These are phyloP conservation scores for Nemania sp. DNA, from an alignment of 2,329 filamentous ascomycete genomes.

Conservation along the genomic window DNA sequence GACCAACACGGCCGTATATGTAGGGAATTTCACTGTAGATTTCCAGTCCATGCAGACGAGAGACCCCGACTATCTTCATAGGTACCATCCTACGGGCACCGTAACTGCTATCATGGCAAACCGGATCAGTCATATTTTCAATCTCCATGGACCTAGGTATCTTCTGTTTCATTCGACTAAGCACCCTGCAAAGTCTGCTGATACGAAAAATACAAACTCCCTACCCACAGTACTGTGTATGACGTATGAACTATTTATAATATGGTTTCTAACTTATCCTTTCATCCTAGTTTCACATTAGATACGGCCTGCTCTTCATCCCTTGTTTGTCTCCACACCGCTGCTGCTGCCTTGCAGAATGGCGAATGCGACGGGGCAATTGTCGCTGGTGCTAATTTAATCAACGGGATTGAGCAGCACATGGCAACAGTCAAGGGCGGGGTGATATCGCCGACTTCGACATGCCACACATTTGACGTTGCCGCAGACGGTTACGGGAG, in stretches of 20 bases:
- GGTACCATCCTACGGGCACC: slow-evolving; percentile 47
- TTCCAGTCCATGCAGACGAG: slow-evolving; percentile 31
- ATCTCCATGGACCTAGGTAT: slow-evolving; percentile 50
- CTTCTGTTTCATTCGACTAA: too few species aligned
- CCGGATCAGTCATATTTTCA: background rate
- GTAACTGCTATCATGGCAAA: slow-evolving; percentile 20
- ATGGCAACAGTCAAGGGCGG: slow-evolving; percentile 40
- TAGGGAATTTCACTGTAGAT: slow-evolving; percentile 47
- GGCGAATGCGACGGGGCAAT: slow-evolving; percentile 44
- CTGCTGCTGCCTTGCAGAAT: slow-evolving; percentile 31
- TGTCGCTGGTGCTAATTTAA: slow-evolving; percentile 44
- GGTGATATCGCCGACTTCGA: slow-evolving; percentile 54
- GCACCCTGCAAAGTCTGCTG: slow-evolving; percentile 49
- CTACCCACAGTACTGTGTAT: background rate
- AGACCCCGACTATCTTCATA: slow-evolving; percentile 42
- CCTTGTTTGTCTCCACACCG: slow-evolving; percentile 43
- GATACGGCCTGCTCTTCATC: slow-evolving; percentile 53
- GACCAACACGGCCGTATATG: slow-evolving; percentile 39
- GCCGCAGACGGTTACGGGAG: slow-evolving; percentile 64
- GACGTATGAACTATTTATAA: background rate
- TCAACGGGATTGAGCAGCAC: slow-evolving; percentile 41
- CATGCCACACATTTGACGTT: slow-evolving; percentile 56
- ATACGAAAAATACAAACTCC: slow-evolving; percentile 19
- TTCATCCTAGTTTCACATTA: slow-evolving; percentile 37
- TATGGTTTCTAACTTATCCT: slow-evolving; percentile 33